Evolutionary conservation across 2,329 filamentous ascomycete species (phyloP), one percentile per base, ranked within the genome.

Genomic region (Aureobasidium sp.): DNA sequence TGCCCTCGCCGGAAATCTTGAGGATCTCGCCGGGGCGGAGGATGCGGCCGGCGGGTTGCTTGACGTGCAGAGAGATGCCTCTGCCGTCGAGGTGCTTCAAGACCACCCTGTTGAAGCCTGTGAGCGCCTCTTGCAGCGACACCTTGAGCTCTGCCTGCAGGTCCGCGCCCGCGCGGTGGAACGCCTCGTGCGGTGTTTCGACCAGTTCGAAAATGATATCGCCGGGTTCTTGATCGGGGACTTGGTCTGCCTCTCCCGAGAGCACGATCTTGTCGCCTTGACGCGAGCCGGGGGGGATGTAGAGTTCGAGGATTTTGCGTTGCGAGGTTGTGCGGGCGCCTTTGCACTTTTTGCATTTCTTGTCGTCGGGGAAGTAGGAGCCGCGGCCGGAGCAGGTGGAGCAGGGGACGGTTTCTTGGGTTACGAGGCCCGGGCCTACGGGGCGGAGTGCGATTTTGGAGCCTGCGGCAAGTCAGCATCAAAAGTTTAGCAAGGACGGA

Each of bases 271-370:
- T 85, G 70, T 99, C 93, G 65, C 92, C 92, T 72, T 95, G 78
- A 63, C 82, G 78, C 50, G 73, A 88, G 49, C 93, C 93, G 57
- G 89, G 85, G 10, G 93, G 91, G 62, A 99, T 96, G 77, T 97
- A 97, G 57, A 99, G 87, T 76, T 99, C 94, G 63, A 99, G 80
- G 3, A 93, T 89, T 78, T 97, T 99, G 75, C 89, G 94, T 75
- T 94, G 89, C 69, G 91, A 87, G 46, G 85, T 84, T 15, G 90
- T 91, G 64, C 90, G 84, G 74, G 89, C 89, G 69, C 94, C 94
- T 77, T 97, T 97, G 84, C 94, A 99, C 79, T 94, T 96, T 81
- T 95, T 96, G 81, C 94, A 99, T 71, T 90, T 90, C 70, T 99
- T 94, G 79, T 97, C 97, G 70, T 96, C 90, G 74, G 93, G 93